Base-by-base conservation (phyloP, 2,329 filamentous ascomycete genomes). In the Sporothrix sp. region DNA sequence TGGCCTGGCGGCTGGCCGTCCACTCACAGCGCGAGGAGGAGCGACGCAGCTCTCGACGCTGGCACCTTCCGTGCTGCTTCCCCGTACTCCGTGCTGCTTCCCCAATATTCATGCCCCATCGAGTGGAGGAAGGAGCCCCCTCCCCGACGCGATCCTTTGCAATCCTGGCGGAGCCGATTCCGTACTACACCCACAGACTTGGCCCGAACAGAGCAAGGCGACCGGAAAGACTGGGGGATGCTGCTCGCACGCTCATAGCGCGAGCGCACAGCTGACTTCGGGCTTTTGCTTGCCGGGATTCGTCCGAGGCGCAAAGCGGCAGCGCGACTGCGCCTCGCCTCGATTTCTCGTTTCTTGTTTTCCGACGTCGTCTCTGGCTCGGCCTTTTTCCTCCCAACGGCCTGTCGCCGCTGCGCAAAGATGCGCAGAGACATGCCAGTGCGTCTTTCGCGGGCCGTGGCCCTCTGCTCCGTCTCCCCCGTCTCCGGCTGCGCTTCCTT, bases 381-480 rank as follows among this genome's bases (percentile, higher is more conserved):
- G n/a, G n/a, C n/a, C n/a, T n/a, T n/a, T n/a, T n/a, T n/a, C n/a
- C n/a, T n/a, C n/a, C n/a, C n/a, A n/a, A n/a, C n/a, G n/a, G n/a
- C n/a, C n/a, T n/a, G n/a, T n/a, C n/a, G n/a, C n/a, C n/a, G n/a
- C n/a, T n/a, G n/a, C n/a, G n/a, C n/a, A n/a, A n/a, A n/a, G n/a
- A n/a, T n/a, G 48, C 43, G 44, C 48, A 42, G 21, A 21, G 45
- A 30, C 28, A 55, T 55, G 54, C 50, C 16, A 48, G 50, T 13
- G 44, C 48, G 43, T 36, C 49, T 52, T 42, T 33, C 46, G 36
- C 51, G 51, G 40, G 45, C 45, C 6, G 39, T 42, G n/a, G 11
- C 18, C 25, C 36, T 40, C 45, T 2, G 36, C 23, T 18, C 35
- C 16, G 38, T n/a, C 11, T 30, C 25, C 18, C 9, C 36, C n/a